Evolutionary conservation across 306 rosid species (phyloP).

Genomic region (Medicago ruthenica): DNA sequence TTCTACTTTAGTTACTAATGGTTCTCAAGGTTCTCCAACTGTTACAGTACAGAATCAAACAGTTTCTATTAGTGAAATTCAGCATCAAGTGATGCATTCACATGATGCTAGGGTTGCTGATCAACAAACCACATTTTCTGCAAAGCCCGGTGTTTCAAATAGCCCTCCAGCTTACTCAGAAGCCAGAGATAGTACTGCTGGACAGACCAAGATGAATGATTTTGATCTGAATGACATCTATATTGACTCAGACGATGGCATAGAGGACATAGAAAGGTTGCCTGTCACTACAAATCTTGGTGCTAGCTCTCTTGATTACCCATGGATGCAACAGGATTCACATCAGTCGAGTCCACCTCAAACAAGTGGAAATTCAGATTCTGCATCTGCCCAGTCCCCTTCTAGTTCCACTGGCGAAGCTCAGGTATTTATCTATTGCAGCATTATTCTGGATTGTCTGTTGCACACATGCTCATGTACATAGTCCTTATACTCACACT

Average conservation of each 20-base stretch:
- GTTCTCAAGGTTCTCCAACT: conserved; percentile 63
- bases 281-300: conserved; percentile 62
- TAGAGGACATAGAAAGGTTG: conserved; percentile 67
- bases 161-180: conserved; percentile 76
- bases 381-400: conserved; percentile 92
- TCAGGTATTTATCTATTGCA: conserved; percentile 62
- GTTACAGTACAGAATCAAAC: conserved; percentile 50
- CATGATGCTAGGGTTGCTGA: conserved; percentile 55
- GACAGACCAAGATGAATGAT: conserved; percentile 68
- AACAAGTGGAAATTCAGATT: conserved; percentile 91
- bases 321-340: conserved; percentile 72
- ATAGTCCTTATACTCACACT: neutral
- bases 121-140: conserved; percentile 51
- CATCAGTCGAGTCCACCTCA: conserved; percentile 98
- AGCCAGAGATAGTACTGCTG: conserved; percentile 63
- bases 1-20: conserved; percentile 59
- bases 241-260: conserved; percentile 79
- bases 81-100: conserved; percentile 50
- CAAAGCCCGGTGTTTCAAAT: conserved; percentile 56
- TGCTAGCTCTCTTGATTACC: conserved; percentile 68
- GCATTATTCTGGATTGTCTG: conserved; percentile 32
- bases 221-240: conserved; percentile 83
- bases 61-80: conserved; percentile 51
- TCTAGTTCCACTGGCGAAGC: conserved; percentile 92
- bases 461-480: conserved; percentile 11